These are phyloP conservation scores for Xylariaceae sp. DNA, from an alignment of 2,329 filamentous ascomycete genomes.

Conservation along the genomic window DNA sequence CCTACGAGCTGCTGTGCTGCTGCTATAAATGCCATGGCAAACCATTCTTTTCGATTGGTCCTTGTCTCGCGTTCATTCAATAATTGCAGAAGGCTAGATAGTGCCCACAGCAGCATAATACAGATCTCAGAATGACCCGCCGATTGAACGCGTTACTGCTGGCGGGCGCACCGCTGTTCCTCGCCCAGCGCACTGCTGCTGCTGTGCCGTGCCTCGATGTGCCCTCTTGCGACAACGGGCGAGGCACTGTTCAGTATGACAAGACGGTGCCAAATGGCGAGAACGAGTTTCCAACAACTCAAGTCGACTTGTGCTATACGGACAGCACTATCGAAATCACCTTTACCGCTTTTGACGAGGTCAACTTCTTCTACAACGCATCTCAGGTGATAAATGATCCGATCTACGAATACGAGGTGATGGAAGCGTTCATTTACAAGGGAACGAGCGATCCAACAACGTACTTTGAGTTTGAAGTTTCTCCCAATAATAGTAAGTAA, in stretches of 20 bases:
- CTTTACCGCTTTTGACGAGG: slow-evolving; percentile 46
- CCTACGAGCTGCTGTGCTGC: neutral
- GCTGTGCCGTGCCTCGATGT: slow-evolving; percentile 33
- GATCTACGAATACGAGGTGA: slow-evolving; percentile 50
- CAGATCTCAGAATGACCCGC: slow-evolving; percentile 10
- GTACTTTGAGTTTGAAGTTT: slow-evolving; percentile 52
- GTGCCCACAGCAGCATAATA: neutral
- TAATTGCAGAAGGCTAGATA: neutral
- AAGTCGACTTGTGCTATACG: slow-evolving; percentile 48
- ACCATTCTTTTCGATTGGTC: too few relatives aligned
- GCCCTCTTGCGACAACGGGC: slow-evolving; percentile 37
- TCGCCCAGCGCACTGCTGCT: slow-evolving; percentile 14
- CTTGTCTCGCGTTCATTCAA: too few relatives aligned
- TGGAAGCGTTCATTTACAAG: slow-evolving; percentile 48
- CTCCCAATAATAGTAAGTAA: slow-evolving; percentile 40
- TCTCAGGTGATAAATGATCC: slow-evolving; percentile 43
- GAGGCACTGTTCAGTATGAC: slow-evolving; percentile 38
- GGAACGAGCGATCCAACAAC: slow-evolving; percentile 46
- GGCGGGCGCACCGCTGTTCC: slow-evolving; percentile 13
- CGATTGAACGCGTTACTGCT: slow-evolving; percentile 18
- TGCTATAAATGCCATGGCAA: slow-evolving; percentile 6
- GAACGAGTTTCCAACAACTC: slow-evolving; percentile 41
- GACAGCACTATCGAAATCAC: slow-evolving; percentile 38
- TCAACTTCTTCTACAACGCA: slow-evolving; percentile 45
- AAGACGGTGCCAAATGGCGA: slow-evolving; percentile 41